These are phyloP conservation scores for Blastocystis hominis DNA, from an alignment of 352 stramenopile genomes.

Conservation along the genomic window DNA sequence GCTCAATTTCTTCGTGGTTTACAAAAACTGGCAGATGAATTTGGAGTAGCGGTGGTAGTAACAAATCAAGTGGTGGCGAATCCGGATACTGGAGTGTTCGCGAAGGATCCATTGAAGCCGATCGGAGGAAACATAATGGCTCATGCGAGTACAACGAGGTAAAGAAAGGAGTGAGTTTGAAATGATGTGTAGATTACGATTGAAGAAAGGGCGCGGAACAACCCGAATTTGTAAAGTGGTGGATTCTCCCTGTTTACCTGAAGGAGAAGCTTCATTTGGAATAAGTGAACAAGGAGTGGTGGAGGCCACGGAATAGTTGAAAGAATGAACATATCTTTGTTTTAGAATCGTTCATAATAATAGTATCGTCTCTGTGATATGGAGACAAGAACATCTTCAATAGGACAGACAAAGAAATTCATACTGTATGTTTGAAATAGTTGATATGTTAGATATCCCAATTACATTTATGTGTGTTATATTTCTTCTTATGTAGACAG, in stretches of 20 bases:
- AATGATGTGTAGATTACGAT: conserved; percentile 71
- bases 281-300: conserved; percentile 79
- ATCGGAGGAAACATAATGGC: conserved; percentile 89
- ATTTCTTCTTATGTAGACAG: too few relatives aligned
- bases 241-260: conserved; percentile 86
- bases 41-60: conserved; percentile 88
- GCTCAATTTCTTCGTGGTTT: conserved; percentile 88
- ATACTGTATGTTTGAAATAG: too few relatives aligned
- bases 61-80: conserved; percentile 83
- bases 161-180: conserved; percentile 63
- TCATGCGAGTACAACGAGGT: conserved; percentile 86
- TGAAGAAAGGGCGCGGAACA: conserved; percentile 90
- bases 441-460: too few relatives aligned
- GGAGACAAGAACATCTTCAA: too few relatives aligned
- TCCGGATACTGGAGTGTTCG: conserved; percentile 79
- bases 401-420: too few relatives aligned
- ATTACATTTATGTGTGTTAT: too few relatives aligned
- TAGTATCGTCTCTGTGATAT: too few relatives aligned
- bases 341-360: too few relatives aligned
- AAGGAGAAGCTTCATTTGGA: conserved; percentile 82
- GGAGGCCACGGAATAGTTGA: conserved; percentile 66
- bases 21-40: conserved; percentile 91
- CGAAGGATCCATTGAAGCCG: conserved; percentile 75
- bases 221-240: conserved; percentile 93
- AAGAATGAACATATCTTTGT: too few relatives aligned